Evolutionary conservation across 306 rosid species (phyloP).

Genomic region (Prunus salicina): DNA sequence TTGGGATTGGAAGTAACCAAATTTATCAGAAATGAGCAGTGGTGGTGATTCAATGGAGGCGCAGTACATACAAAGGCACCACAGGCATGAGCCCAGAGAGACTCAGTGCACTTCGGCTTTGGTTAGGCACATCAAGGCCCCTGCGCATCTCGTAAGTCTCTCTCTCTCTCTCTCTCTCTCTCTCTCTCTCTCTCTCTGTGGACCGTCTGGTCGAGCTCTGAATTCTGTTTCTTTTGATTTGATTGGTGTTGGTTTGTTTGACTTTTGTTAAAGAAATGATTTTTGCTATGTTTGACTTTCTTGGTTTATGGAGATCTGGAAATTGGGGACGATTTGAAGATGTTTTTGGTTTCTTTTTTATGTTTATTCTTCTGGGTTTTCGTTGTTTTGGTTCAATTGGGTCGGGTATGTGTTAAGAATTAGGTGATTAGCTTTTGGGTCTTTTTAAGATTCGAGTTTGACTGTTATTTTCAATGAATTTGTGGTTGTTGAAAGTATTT

Average conservation of each 20-base stretch:
- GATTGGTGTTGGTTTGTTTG: slow-evolving; percentile 4
- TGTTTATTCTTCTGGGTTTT: slow-evolving; percentile 14
- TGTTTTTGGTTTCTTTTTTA: not conserved
- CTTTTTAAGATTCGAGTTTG: slow-evolving; percentile 8
- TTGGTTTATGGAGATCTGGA: slow-evolving; percentile 38
- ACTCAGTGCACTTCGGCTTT: slow-evolving; percentile 91
- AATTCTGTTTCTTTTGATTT: not conserved
- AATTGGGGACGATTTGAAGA: slow-evolving; percentile 15
- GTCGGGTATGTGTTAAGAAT: not conserved
- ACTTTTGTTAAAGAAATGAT: not conserved
- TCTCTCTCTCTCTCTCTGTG: not conserved
- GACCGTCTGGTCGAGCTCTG: not conserved
- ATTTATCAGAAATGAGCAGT: slow-evolving; percentile 41
- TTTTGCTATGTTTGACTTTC: not conserved
- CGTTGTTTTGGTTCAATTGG: slow-evolving; percentile 6
- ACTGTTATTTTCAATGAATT: slow-evolving; percentile 7
- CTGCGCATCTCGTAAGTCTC: slow-evolving; percentile 69
- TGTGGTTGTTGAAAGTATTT: not conserved
- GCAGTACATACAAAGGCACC: slow-evolving; percentile 85
- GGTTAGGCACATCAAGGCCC: slow-evolving; percentile 83
- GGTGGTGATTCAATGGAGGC: slow-evolving; percentile 53
- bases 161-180: not conserved
- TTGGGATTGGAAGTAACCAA: not conserved
- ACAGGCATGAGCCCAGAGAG: slow-evolving; percentile 66
- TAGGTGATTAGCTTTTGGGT: slow-evolving; percentile 9